Percentiles rank a stretch among this genome's conserved stretches.
Conservation (phyloP, 1,139 yeast species). For the Kurtzmaniella quercitrusa region DNA sequence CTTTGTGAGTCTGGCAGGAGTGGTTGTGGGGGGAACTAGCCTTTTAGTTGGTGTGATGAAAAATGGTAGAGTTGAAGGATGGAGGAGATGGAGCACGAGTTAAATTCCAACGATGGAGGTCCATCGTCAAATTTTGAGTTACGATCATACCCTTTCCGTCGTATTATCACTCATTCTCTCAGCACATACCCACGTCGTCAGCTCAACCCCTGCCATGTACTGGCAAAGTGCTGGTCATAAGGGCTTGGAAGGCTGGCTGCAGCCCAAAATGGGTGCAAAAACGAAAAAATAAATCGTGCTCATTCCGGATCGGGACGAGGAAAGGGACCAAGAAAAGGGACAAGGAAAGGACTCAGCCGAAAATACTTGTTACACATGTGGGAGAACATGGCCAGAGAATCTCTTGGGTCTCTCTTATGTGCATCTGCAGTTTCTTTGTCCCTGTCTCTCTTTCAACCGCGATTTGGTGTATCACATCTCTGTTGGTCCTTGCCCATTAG, state of each 20-base stretch:
- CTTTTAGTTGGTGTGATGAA: neutral
- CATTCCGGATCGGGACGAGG: neutral
- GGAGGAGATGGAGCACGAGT: neutral
- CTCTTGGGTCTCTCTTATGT: no score
- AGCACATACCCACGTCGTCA: neutral
- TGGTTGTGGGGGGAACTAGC: no score
- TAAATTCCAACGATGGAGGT: neutral
- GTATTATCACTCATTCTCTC: neutral
- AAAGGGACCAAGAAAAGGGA: no score
- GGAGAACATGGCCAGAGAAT: no score
- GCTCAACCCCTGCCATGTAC: neutral
- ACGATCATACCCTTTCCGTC: neutral
- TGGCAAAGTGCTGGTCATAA: neutral
- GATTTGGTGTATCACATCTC: no score
- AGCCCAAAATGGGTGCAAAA: slow-evolving; percentile 2
- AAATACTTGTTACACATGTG: no score
- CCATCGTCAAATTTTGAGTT: neutral
- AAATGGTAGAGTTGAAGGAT: neutral
- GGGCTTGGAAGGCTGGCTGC: slow-evolving; percentile 12
- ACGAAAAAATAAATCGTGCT: neutral
- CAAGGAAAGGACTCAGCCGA: no score
- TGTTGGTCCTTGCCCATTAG: neutral
- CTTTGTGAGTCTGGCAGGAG: neutral
- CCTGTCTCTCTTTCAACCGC: no score
- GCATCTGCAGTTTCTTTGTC: no score